phyloP scores from a whole-genome alignment of 345 rosid genomes.

The Eucalyptus viminalis region DNA sequence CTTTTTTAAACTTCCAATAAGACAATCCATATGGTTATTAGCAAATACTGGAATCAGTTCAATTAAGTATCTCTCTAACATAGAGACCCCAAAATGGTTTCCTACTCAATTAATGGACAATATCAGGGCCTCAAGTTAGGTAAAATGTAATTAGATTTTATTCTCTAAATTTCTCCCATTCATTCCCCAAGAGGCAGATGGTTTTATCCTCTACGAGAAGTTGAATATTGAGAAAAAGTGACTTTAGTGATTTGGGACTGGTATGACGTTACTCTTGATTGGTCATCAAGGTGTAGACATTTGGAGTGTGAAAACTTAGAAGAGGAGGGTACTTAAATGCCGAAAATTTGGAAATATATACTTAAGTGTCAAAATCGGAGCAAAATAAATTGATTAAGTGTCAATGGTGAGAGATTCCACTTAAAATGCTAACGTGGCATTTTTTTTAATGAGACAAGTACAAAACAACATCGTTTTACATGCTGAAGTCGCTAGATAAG shows the following conservation, averaged over 20 bases:
- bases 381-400: fast-evolving
- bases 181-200: neutral
- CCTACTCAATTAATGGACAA: neutral
- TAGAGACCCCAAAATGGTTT: neutral
- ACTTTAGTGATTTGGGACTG: neutral
- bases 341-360: fast-evolving
- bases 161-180: neutral
- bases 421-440: no score
- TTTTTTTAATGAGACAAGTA: no score
- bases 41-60: neutral
- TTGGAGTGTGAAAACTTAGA: no score
- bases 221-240: neutral
- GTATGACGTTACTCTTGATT: neutral
- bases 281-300: no score
- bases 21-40: neutral
- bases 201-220: neutral
- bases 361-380: fast-evolving
- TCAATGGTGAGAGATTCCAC: fast-evolving
- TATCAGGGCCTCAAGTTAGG: no score
- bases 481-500: fast-evolving
- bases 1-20: no score
- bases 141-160: no score
- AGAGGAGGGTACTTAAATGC: fast-evolving
- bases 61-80: neutral
- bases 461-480: fast-evolving